Evolutionary conservation across 2,329 filamentous ascomycete genomes (phyloP), one percentile per base, ranked within the genome.

Genomic region (Elsinoe ampelina): DNA sequence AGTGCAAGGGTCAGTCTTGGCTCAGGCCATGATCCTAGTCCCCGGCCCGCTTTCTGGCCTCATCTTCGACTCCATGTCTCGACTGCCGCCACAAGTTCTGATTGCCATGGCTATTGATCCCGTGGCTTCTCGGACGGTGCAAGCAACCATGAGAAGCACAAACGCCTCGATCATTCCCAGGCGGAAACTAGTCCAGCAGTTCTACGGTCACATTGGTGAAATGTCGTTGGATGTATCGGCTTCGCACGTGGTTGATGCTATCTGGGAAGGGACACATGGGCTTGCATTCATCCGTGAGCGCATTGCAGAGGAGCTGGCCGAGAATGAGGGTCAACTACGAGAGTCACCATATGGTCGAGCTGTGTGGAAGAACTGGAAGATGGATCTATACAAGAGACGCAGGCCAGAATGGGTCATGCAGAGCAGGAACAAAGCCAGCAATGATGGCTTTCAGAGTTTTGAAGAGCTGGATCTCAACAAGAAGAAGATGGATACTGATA

Each of bases 1-100:
- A 64, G 36, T 59, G 61, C 91, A 98, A 73, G 89, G 86, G 59
- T 89, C 88, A 17, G 79, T 95, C 47, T 79, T 98, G 26, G 84
- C 87, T 7, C 85, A 93, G 60, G 75, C 86, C 3, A 86, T 98
- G 75, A 81, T 97, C 52, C 74, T 80, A 6, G 84, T 89, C 22
- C 81, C 87, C 0, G 89, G 89, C 0, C 71, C 79, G 1, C 75
- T 91, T 1, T 79, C 81, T 57, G 81, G 81, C 52, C 78, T 91
- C 10, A 80, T 95, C 32, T 88, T 93, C 67, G 80, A 84, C 59
- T 71, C 73, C 3, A 65, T 78, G 1, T 62, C 73, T 77, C 10
- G 68, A 72, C 45, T 80, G 76, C 55, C 79, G 74, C 19, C 76
- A 84, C 56, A 68, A 5, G 67, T 72, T 5, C 66, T 75, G 0